A percentile compares a stretch with the other conserved stretches of the same genome.
phyloP scores from a whole-genome alignment of 2,329 filamentous ascomycete species.

The Venturia asperata region DNA sequence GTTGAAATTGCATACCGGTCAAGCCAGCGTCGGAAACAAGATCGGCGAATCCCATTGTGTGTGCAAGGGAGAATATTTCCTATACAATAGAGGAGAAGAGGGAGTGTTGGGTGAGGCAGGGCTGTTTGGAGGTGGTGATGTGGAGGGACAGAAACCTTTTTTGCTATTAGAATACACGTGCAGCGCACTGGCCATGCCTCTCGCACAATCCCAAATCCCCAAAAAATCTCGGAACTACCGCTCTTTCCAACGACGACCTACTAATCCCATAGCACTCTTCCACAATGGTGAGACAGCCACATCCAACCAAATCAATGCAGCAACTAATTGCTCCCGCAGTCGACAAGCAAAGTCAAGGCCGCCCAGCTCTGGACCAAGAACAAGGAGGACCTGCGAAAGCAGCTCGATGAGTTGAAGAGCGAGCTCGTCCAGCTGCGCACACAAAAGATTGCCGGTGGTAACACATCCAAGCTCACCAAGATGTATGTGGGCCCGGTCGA shows the following conservation, averaged over 20 bases:
- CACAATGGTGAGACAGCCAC: constrained; percentile 11
- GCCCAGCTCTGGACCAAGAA: constrained; percentile 96
- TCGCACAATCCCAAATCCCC: not conserved
- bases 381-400: constrained; percentile 97
- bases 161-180: not conserved
- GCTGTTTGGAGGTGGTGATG: not conserved
- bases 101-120: not conserved
- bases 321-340: constrained; percentile 31
- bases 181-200: no score
- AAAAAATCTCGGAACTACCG: not conserved
- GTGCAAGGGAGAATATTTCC: not conserved
- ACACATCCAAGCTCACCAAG: constrained; percentile 91
- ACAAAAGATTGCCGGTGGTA: constrained; percentile 93
- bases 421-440: constrained; percentile 95
- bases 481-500: constrained; percentile 60
- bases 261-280: not conserved
- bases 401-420: constrained; percentile 89
- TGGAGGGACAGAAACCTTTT: not conserved
- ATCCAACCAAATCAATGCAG: not conserved
- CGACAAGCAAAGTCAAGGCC: constrained; percentile 79
- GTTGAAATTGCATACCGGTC: constrained; percentile 42
- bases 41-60: constrained; percentile 63
- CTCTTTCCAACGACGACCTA: not conserved
- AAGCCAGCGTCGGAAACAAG: constrained; percentile 59
- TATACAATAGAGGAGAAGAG: not conserved